Evolutionary conservation across 306 rosid genomes (phyloP).

Genomic region (Cucumis melo): DNA sequence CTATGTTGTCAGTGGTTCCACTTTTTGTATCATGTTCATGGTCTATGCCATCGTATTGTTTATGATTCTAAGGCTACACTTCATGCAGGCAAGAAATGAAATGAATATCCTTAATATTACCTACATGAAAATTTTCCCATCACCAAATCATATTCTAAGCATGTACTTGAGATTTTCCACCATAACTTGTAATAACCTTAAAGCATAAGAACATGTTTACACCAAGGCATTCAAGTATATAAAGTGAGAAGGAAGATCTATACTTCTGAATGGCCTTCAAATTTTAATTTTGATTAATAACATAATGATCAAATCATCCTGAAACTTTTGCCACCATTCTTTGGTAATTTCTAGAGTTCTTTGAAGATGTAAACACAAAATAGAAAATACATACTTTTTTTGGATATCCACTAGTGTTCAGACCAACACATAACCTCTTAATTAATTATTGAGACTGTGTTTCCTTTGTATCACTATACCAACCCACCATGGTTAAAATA

Average conservation of each 20-base stretch:
- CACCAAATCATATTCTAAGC: not conserved
- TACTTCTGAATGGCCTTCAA: not conserved
- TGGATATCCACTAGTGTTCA: no score
- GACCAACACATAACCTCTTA: no score
- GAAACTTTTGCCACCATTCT: not conserved
- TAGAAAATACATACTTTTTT: no score
- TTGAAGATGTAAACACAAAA: not conserved
- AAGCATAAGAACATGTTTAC: not conserved
- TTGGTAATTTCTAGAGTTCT: not conserved
- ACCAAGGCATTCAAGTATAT: not conserved
- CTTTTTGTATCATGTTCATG: not conserved
- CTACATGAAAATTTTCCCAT: not conserved
- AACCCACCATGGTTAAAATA: no score
- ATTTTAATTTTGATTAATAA: not conserved
- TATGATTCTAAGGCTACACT: not conserved
- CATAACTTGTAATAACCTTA: not conserved
- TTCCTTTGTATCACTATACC: no score
- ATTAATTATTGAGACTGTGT: no score
- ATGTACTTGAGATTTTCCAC: not conserved
- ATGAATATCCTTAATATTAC: not conserved
- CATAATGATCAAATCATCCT: not conserved
- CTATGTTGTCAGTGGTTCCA: not conserved
- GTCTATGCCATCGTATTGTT: not conserved
- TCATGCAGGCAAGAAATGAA: not conserved
- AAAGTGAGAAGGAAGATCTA: not conserved